Base-by-base conservation (phyloP, 345 rosid species). In the Angophora floribunda region DNA sequence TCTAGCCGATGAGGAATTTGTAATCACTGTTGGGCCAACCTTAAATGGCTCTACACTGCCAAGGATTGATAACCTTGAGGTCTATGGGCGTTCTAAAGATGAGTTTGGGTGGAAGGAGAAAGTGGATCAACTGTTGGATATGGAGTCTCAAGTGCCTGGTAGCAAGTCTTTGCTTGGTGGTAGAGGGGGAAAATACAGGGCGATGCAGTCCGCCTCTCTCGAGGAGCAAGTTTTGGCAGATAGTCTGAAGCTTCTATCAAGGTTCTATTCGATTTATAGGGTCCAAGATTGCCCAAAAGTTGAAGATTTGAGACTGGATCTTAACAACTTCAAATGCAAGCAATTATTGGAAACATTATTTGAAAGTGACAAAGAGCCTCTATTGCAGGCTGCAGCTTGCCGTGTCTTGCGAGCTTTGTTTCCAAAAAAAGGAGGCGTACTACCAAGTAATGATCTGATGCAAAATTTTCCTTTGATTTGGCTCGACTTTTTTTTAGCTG, bases 101-200 rank as follows among this genome's bases (percentile, higher is more conserved):
- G 99, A 98, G 93, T 98, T 97, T 94, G 99, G 99, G 85, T 98
- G 99, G 99, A 98, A 98, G 92, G 99, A 98, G 92, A 97, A 97
- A 90, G 95, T 97, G 95, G 98, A 97, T 92, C 95, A 93, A 86
- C 95, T 96, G 65, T 88, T 97, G 92, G 99, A 97, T 87, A 95
- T 97, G 97, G 99, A 98, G 93, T 97, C 99, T 90, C 99, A 95
- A 91, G 94, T 94, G 85, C 99, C 96, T 88, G 98, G 99, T 87
- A 93, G 94, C 90, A 94, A 95, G 92, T 93, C 97, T 52, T 91
- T 92, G 89, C 90, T 92, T 89, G 89, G 93, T 49, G 97, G 95
- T 85, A 93, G 97, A 90, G 93, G 94, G n/a, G 96, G 95, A 91
- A 96, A 93, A 93, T 90, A 92, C 89, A 93, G 92, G 86, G 92